Evolutionary conservation across 1,284 basidiomycete genomes (phyloP).

Genomic region (Ceratobasidium sp.): DNA sequence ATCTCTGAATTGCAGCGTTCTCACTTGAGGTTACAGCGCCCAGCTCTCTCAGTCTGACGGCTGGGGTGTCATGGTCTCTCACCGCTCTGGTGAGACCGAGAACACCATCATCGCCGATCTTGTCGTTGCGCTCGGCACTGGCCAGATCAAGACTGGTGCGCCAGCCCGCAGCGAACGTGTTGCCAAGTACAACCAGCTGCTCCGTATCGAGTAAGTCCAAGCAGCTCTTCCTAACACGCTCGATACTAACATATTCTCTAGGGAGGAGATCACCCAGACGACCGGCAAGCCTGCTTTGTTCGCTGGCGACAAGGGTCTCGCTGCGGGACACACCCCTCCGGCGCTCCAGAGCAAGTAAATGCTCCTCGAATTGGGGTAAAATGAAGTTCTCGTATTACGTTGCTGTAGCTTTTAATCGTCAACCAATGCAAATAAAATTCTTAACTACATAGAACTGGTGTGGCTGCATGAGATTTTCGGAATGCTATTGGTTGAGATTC

Average conservation of each 20-base stretch:
- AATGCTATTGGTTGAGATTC: no score
- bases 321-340: constrained; percentile 74
- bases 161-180: constrained; percentile 93
- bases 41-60: constrained; percentile 96
- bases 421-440: background rate
- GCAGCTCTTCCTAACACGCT: background rate
- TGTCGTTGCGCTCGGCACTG: constrained; percentile 89
- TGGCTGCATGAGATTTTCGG: no score
- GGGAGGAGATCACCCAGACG: constrained; percentile 73
- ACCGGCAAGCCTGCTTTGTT: constrained; percentile 61
- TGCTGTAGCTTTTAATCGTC: background rate
- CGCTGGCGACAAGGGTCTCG: constrained; percentile 81
- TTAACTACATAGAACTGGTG: no score
- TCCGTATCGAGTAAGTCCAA: constrained; percentile 83
- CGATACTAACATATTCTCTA: constrained; percentile 46
- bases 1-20: background rate
- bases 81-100: constrained; percentile 97
- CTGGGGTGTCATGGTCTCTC: constrained; percentile 99
- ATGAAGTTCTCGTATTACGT: no score
- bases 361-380: background rate
- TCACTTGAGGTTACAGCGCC: constrained; percentile 73
- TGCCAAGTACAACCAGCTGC: constrained; percentile 87
- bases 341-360: constrained; percentile 55
- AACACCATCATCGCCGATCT: constrained; percentile 98
- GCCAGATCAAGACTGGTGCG: constrained; percentile 99